Evolutionary conservation across 2,329 filamentous ascomycete genomes (phyloP), one percentile per base, ranked within the genome.

Genomic region (Mollisia scopiformis): DNA sequence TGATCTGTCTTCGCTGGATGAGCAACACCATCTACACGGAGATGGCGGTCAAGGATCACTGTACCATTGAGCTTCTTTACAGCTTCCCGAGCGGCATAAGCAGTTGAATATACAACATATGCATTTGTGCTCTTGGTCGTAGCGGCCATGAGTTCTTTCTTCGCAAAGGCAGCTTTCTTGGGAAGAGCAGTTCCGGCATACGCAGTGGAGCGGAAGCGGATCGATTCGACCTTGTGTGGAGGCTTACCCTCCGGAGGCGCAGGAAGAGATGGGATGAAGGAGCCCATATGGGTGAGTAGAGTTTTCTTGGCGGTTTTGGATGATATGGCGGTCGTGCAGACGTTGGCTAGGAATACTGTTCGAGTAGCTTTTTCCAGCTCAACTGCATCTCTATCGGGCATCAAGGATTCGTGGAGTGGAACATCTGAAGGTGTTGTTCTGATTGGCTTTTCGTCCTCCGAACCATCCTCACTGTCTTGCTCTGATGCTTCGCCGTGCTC

Each of bases 111-210:
- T 52, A 99, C 93, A 30, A 85, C 92, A 73, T 99, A 99, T 50
- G 95, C 95, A 74, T 99, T 97, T 61, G 93, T 93, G 64, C 91
- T 96, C 71, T 91, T 92, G 1, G 94, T 95, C 1, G 96, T 99
- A 21, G 92, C 87, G 62, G 91, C 88, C 89, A 97, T 94, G 60
- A 98, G 81, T 25, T 93, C 88, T 74, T 93, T 93, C 70, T 92
- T 96, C 63, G 94, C 95, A 75, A 88, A 98, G 25, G 95, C 91
- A n/a, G 94, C 95, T 64, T 94, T 91, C 79, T 97, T 97, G 53
- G 95, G 95, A 59, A 97, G 84, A 16, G 87, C 81, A 35, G 82
- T 84, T 28, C 87, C 87, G 5, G 90, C 85, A 75, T 96, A 98
- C 2, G 95, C 91, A 14, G 93, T 92, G 7, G 94, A 98, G 60